These are phyloP conservation scores for Athelia psychrophila DNA, from an alignment of 1,284 basidiomycete genomes.

Conservation along the genomic window DNA sequence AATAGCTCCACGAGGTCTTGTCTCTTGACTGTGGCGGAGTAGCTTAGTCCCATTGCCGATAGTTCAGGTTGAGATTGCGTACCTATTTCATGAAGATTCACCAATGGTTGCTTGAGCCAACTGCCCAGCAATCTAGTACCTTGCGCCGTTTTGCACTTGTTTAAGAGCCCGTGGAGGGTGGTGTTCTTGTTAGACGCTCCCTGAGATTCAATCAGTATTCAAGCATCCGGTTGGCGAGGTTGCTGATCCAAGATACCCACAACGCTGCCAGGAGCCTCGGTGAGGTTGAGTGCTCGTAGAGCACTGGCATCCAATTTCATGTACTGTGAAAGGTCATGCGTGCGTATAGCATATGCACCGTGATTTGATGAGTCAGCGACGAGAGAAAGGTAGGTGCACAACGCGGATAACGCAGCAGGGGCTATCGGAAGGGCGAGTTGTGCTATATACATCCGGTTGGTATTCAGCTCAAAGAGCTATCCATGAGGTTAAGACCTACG, in stretches of 20 bases:
- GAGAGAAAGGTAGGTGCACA: conserved; percentile 83
- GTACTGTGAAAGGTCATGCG: conserved; percentile 92
- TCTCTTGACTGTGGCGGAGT: conserved; percentile 56
- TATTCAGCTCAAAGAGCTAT: neutral
- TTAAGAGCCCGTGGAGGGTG: conserved; percentile 87
- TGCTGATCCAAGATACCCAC: conserved; percentile 24
- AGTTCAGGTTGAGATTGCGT: conserved; percentile 27
- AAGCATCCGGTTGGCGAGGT: neutral
- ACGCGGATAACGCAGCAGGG: conserved; percentile 78
- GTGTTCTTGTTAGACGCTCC: conserved; percentile 69
- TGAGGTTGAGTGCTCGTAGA: conserved; percentile 85
- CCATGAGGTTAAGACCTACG: conserved; percentile 28
- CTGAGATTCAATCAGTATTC: conserved; percentile 22
- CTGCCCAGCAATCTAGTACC: conserved; percentile 88
- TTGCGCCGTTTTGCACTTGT: conserved; percentile 96
- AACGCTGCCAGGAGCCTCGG: conserved; percentile 66
- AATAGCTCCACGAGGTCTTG: conserved; percentile 90
- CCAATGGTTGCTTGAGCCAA: conserved; percentile 96
- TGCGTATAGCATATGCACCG: conserved; percentile 77
- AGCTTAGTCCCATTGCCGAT: conserved; percentile 1
- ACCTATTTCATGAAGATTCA: conserved; percentile 94
- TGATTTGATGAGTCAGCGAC: conserved; percentile 83
- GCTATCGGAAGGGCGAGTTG: conserved; percentile 81
- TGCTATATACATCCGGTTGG: conserved; percentile 40
- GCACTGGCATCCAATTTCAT: conserved; percentile 97